Evolutionary conservation across 2,329 filamentous ascomycete genomes (phyloP).

Genomic region (Aureobasidium sp.): DNA sequence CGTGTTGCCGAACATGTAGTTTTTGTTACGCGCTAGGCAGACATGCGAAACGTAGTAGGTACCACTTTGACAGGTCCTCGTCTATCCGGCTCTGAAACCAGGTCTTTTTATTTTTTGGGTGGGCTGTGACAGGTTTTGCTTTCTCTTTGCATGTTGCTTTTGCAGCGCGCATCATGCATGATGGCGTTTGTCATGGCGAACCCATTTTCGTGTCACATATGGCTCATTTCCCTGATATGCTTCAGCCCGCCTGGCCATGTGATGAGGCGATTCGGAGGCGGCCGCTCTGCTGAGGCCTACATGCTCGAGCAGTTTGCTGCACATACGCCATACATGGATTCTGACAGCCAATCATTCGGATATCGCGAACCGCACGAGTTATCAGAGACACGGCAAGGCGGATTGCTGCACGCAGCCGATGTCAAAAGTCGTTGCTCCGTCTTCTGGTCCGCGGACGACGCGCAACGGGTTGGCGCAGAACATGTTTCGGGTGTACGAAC

Average conservation of each 20-base stretch:
- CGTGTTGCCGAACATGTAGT: background rate
- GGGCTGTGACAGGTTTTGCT: background rate
- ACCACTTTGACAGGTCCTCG: background rate
- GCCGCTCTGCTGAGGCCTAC: background rate
- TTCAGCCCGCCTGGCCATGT: background rate
- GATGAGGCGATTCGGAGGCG: background rate
- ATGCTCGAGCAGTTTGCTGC: background rate
- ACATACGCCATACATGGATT: conserved; percentile 1
- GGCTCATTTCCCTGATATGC: background rate
- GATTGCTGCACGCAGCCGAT: conserved; percentile 1
- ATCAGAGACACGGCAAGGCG: background rate
- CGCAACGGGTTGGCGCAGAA: conserved; percentile 1
- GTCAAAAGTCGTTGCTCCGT: background rate
- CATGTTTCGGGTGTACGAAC: conserved; percentile 1
- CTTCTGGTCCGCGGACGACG: background rate
- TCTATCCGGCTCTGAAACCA: background rate
- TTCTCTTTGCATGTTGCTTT: background rate
- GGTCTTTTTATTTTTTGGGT: background rate
- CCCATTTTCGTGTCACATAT: conserved; percentile 4
- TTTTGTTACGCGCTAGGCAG: background rate
- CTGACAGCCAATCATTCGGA: conserved; percentile 10
- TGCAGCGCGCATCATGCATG: background rate
- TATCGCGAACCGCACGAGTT: conserved; percentile 6
- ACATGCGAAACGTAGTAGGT: conserved; percentile 1
- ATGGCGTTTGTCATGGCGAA: conserved; percentile 5